These are phyloP conservation scores for Suhomyces atakaporum DNA, from an alignment of 1,139 yeast species.

Conservation along the genomic window DNA sequence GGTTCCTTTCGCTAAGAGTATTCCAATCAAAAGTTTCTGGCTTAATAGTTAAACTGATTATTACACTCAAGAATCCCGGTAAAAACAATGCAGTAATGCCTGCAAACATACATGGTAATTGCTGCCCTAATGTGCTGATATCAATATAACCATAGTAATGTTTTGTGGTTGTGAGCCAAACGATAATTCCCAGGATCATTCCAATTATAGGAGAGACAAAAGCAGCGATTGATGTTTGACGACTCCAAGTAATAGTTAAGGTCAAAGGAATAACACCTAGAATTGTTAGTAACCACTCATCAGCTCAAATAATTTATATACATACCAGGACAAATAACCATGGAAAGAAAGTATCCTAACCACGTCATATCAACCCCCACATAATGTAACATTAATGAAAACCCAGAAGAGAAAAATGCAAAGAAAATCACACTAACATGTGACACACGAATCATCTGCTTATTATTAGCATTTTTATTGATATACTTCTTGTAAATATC, in stretches of 20 bases:
- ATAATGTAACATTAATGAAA: conserved; percentile 33
- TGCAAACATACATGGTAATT: conserved; percentile 12
- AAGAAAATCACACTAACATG: conserved; percentile 32
- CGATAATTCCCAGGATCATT: conserved; percentile 23
- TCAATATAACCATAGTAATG: conserved; percentile 27
- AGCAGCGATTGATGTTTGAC: conserved; percentile 31
- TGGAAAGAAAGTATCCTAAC: conserved; percentile 37
- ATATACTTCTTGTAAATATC: conserved; percentile 34
- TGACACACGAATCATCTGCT: conserved; percentile 29
- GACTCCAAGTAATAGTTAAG: conserved; percentile 35
- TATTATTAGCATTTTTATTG: conserved; percentile 27
- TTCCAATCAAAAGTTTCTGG: conserved; percentile 39
- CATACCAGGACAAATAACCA: conserved; percentile 35
- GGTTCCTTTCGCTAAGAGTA: conserved; percentile 22
- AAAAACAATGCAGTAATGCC: conserved; percentile 33
- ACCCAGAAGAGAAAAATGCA: conserved; percentile 33
- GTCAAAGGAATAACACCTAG: conserved; percentile 30
- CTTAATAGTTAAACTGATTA: conserved; percentile 28
- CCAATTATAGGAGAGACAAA: conserved; percentile 30
- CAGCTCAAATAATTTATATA: background rate
- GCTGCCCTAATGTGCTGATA: conserved; percentile 16
- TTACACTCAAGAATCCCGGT: conserved; percentile 30
- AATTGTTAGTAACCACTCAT: background rate
- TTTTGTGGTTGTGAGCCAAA: conserved; percentile 31
- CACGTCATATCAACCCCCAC: conserved; percentile 37